Evolutionary conservation across 1,284 basidiomycete genomes (phyloP).

Genomic region (Tilletiaria anomala): DNA sequence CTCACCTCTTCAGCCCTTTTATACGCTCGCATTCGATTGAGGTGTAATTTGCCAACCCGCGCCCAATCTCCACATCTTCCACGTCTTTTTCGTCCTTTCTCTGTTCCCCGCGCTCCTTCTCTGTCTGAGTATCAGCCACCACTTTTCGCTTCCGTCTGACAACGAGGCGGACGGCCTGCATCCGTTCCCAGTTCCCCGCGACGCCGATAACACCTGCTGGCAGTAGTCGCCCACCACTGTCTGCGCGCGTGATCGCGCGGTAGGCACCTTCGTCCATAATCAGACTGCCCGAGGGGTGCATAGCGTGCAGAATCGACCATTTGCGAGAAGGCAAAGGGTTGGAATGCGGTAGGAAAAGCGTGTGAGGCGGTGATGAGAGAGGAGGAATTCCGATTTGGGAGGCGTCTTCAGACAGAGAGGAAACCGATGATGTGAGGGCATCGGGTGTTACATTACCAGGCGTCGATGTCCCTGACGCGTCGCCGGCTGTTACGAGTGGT

Average conservation of each 20-base stretch:
- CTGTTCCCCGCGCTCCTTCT: no score
- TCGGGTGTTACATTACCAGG: no score
- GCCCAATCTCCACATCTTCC: slow-evolving; percentile 59
- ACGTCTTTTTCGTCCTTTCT: no score
- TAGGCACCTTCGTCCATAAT: slow-evolving; percentile 81
- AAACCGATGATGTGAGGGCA: background rate
- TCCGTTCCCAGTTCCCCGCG: slow-evolving; percentile 75
- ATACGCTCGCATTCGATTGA: slow-evolving; percentile 76
- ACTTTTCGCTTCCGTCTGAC: no score
- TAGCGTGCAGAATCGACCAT: slow-evolving; percentile 84
- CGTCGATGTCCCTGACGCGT: no score
- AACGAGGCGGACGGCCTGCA: slow-evolving; percentile 77
- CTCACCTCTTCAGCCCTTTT: slow-evolving; percentile 50
- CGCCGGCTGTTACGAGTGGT: no score
- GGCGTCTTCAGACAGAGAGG: background rate
- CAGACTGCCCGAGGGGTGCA: slow-evolving; percentile 72
- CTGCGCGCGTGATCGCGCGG: slow-evolving; percentile 61
- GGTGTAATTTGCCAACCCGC: slow-evolving; percentile 90
- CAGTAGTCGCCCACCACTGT: slow-evolving; percentile 76
- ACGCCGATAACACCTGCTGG: slow-evolving; percentile 79
- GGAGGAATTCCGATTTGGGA: no score
- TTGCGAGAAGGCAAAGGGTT: slow-evolving; percentile 75
- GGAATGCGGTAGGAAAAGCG: slow-evolving; percentile 64
- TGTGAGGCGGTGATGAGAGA: slow-evolving; percentile 84
- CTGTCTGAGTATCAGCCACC: no score